These are phyloP conservation scores for Acanthamoeba lenticulata DNA, from an alignment of 208 protist species.

Conservation along the genomic window DNA sequence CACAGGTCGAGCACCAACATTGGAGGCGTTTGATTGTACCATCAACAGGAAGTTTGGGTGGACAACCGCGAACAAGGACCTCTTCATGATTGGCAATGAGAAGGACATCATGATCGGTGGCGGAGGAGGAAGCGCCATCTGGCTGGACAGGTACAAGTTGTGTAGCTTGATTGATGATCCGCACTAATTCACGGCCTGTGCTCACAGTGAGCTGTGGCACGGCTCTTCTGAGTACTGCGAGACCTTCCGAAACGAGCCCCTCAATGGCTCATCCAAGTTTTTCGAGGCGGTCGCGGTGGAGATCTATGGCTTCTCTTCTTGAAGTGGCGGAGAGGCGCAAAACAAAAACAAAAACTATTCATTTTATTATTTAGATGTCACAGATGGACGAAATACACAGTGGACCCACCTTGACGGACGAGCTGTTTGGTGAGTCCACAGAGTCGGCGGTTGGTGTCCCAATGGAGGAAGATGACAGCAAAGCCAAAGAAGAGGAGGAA, in stretches of 20 bases:
- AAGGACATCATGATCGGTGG: constrained; percentile 6
- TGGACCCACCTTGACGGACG: background rate
- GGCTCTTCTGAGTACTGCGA: background rate
- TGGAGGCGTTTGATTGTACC: too few species aligned
- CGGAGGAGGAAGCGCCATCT: background rate
- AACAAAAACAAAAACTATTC: background rate
- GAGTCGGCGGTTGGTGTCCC: background rate
- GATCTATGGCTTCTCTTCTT: constrained; percentile 3
- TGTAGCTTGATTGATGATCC: background rate
- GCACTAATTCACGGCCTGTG: background rate
- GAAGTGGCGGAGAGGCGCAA: background rate
- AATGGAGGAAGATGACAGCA: background rate
- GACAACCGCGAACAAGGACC: background rate
- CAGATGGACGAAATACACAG: background rate
- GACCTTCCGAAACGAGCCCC: constrained; percentile 28
- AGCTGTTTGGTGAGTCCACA: background rate
- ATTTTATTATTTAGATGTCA: background rate
- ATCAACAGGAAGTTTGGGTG: background rate
- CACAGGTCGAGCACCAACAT: too few species aligned
- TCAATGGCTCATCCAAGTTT: constrained; percentile 6
- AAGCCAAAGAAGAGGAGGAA: background rate
- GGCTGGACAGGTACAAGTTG: background rate
- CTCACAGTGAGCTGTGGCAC: constrained; percentile 38
- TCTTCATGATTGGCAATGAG: constrained; percentile 57
- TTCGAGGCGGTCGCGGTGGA: constrained; percentile 24